Base-by-base conservation (phyloP, 768 basidiomycete species). In the Boletellus emodensis region DNA sequence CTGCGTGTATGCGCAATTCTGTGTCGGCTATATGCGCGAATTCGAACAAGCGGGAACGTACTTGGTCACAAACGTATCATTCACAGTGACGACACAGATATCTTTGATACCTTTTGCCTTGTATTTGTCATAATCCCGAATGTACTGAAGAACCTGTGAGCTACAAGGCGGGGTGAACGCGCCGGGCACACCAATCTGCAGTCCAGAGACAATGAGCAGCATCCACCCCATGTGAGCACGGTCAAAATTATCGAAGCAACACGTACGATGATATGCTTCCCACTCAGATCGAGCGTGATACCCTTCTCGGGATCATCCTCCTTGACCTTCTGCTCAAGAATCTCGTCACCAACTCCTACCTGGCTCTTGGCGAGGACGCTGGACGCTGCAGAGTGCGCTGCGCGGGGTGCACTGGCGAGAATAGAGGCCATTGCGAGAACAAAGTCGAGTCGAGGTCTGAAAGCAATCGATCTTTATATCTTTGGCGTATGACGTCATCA, bases 111-210 rank as follows among this genome's bases (percentile, higher is more conserved):
- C 91, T 67, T 90, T 92, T 3, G 73, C 78, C 70, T 83, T 83
- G 79, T 88, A 88, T 61, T 83, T 72, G 13, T 83, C 77, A 66
- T 80, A 85, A 46, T 76, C 75, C 48, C 76, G 64, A 55, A 92
- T 77, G 71, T 85, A 93, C 10, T 75, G 71, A 0, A 79, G 82
- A 20, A 84, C 68, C 58, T 88, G 84, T 10, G 69, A 72, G 47
- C 78, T 80, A 68, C 89, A 92, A 5, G 85, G 75, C 1, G 82
- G 83, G 2, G 85, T 85, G 69, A 89, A 90, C 7, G 85, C 85
- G 14, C 85, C 87, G 0, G 90, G 87, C 28, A 90, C 84, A 12
- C 84, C 83, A 49, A 90, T 75, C 84, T 85, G 45, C 3, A 46
- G 24, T 22, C 0, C 2, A 15, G n/a, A 15, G n/a, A 37, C 0